Evolutionary conservation across 352 stramenopile genomes (phyloP), one percentile per base, ranked within the genome.

Genomic region (Thalassiosira hispida): DNA sequence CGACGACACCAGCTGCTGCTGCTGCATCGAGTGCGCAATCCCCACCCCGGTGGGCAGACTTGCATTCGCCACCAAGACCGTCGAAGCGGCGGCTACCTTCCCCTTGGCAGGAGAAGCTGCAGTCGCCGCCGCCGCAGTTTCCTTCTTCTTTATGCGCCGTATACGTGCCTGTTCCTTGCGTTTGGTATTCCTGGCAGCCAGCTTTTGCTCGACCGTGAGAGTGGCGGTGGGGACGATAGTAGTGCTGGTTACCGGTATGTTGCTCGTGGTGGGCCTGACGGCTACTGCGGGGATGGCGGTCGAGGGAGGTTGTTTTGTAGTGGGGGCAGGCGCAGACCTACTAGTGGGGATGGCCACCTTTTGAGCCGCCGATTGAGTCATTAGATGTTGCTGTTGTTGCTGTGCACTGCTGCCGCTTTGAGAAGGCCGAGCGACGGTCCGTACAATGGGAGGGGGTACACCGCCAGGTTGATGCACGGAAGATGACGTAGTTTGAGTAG

Each of bases 331-430:
- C 0, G 33, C 11, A 29, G 27, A n/a, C 3, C n/a, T 29, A 1
- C 4, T 40, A 12, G 33, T 7, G 1, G 52, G 0, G 35, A 68
- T 33, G 25, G 72, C 55, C 57, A 74, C 57, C 52, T 80, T 73
- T 60, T 73, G 47, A 35, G 71, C 71, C 4, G 33, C 73, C 4
- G 49, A 52, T 61, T 70, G 61, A 16, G n/a, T 29, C 9, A 25
- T 42, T 9, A 46, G 35, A 16, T 62, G 42, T 46, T 53, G 55
- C 42, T 57, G 44, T 62, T 69, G 60, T 51, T 78, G 66, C 44
- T 75, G 64, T 0, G 46, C n/a, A 42, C 5, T 5, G 31, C 27
- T 23, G 1, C 12, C 61, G 47, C 35, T 25, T 38, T 23, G 23
- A 60, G 44, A 12, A 42, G 53, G 47, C 14, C 20, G 40, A 29